Conservation (phyloP, 179 eudicot species). For the Spinacia oleracea region DNA sequence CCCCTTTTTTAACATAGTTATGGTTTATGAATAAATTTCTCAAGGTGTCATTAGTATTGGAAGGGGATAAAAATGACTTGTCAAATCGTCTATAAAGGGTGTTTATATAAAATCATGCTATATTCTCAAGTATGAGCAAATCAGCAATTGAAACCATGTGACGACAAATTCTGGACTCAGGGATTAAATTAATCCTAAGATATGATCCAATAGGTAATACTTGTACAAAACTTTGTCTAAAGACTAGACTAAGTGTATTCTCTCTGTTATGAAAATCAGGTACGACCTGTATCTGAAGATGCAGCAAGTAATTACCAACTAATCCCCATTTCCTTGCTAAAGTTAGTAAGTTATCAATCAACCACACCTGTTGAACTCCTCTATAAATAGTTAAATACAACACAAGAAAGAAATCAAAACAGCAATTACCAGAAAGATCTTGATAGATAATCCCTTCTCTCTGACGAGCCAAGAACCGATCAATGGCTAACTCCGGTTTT, state of each 20-base stretch:
- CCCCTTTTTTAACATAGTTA: too few relatives aligned
- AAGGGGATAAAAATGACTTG: background rate
- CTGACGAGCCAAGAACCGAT: background rate
- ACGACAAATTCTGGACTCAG: background rate
- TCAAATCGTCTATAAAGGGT: background rate
- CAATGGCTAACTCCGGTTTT: background rate
- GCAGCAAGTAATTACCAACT: constrained; percentile 7
- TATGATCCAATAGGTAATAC: background rate
- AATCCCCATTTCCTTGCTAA: background rate
- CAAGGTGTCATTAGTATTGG: background rate
- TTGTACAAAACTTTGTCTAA: background rate
- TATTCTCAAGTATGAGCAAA: background rate
- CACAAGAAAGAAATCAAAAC: background rate
- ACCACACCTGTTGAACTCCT: background rate
- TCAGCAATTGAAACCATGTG: background rate
- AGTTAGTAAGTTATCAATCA: background rate
- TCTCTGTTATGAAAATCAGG: background rate
- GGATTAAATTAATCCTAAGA: background rate
- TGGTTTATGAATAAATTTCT: background rate
- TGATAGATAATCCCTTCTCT: background rate
- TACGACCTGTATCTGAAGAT: background rate
- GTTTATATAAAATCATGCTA: too few relatives aligned
- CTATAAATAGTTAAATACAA: background rate
- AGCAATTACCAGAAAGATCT: background rate
- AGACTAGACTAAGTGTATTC: background rate